These are phyloP conservation scores for Corrigiola litoralis DNA, from an alignment of 179 eudicot genomes.

Conservation along the genomic window DNA sequence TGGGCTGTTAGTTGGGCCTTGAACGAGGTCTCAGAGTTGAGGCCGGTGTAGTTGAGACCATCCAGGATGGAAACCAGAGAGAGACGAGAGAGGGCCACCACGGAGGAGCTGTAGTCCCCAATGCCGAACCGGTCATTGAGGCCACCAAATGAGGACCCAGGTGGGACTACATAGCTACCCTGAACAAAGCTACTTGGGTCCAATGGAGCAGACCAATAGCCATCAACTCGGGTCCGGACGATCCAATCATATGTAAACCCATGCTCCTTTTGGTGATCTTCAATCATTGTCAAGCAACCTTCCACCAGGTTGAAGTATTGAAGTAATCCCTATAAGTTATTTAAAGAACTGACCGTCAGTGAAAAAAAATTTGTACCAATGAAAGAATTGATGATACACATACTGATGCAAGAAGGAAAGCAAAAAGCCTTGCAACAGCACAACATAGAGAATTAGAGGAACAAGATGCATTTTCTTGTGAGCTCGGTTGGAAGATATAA, in stretches of 20 bases:
- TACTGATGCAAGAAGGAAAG: neutral
- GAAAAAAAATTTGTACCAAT: too few species aligned
- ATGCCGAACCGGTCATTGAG: slow-evolving; percentile 84
- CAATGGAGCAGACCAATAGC: slow-evolving; percentile 77
- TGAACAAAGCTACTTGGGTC: slow-evolving; percentile 51
- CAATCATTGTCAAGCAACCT: slow-evolving; percentile 70
- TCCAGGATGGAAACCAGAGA: slow-evolving; percentile 67
- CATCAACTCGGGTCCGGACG: slow-evolving; percentile 82
- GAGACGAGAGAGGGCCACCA: slow-evolving; percentile 78
- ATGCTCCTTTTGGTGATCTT: slow-evolving; percentile 38
- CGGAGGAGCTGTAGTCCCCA: slow-evolving; percentile 67
- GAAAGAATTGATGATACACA: neutral
- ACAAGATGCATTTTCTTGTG: too few species aligned
- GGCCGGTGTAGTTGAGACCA: slow-evolving; percentile 39
- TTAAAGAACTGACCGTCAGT: neutral
- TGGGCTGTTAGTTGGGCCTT: slow-evolving; percentile 59
- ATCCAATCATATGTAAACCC: slow-evolving; percentile 90
- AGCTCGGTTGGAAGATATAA: too few species aligned
- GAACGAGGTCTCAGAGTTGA: slow-evolving; percentile 82
- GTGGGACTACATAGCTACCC: slow-evolving; percentile 65
- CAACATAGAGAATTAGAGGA: too few species aligned
- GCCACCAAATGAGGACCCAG: slow-evolving; percentile 73
- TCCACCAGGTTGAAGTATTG: slow-evolving; percentile 88
- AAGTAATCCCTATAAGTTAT: slow-evolving; percentile 56
- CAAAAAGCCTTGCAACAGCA: neutral